A percentile compares a stretch with the other conserved stretches of the same genome.
phyloP scores from a whole-genome alignment of 345 rosid species.

The rapeseed (Brassica napus) region DNA sequence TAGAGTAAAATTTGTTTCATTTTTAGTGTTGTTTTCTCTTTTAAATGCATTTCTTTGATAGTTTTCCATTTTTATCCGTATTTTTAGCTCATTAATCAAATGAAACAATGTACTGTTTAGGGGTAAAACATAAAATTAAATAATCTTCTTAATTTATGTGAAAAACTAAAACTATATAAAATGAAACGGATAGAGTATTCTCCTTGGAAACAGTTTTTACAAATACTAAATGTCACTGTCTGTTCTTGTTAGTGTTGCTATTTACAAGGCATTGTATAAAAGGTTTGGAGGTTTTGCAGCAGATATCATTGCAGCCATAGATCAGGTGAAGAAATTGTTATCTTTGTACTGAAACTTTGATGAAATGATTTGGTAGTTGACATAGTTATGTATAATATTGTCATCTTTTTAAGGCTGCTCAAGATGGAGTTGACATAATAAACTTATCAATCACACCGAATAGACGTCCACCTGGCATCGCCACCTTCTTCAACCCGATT shows the following conservation, averaged over 20 bases:
- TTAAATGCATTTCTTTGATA: too few species aligned
- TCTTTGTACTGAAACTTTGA: neutral
- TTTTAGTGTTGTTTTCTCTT: too few species aligned
- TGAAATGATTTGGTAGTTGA: neutral
- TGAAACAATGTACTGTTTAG: too few species aligned
- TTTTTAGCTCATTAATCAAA: too few species aligned
- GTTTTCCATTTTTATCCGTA: too few species aligned
- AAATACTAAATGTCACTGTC: neutral
- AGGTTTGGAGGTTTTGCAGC: conserved; percentile 98
- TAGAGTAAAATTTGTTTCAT: too few species aligned
- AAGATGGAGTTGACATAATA: conserved; percentile 94
- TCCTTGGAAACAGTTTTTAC: neutral
- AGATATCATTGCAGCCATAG: conserved; percentile 97
- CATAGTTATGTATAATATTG: neutral
- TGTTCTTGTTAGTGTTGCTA: conserved; percentile 67
- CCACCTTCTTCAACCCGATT: conserved; percentile 93
- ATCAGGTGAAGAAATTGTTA: conserved; percentile 60
- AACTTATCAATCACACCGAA: conserved; percentile 94
- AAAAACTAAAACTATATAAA: too few species aligned
- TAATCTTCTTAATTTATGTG: too few species aligned
- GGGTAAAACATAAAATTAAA: too few species aligned
- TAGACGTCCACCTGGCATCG: conserved; percentile 90
- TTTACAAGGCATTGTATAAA: conserved; percentile 92
- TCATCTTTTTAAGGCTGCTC: conserved; percentile 71
- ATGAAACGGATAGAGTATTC: too few species aligned